phyloP scores from a whole-genome alignment of 2,329 filamentous ascomycete genomes.

The Cladosporium colombiae region DNA sequence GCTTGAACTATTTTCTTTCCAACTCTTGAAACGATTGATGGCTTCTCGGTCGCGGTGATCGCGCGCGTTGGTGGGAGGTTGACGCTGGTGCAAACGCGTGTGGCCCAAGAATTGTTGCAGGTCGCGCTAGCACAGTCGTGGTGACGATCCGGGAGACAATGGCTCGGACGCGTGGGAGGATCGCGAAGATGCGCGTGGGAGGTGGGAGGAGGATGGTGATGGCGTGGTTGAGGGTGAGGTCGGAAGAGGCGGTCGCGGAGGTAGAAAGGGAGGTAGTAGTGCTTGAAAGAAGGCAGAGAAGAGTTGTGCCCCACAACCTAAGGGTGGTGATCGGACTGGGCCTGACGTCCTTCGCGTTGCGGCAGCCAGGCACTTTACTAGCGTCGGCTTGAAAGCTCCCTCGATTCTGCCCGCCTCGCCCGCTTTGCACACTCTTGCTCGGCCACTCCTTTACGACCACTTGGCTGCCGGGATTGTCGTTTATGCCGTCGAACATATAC shows the following conservation, averaged over 20 bases:
- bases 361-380: slow-evolving; percentile 2
- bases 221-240: slow-evolving; percentile 5
- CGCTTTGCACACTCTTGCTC: background rate
- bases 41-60: background rate
- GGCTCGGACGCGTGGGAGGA: slow-evolving; percentile 29
- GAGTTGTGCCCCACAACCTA: slow-evolving; percentile 26
- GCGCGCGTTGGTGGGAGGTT: slow-evolving; percentile 7
- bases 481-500: background rate
- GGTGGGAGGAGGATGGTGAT: slow-evolving; percentile 23
- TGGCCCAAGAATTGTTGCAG: slow-evolving; percentile 37
- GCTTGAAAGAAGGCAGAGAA: slow-evolving; percentile 43
- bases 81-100: slow-evolving; percentile 20
- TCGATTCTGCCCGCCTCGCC: background rate
- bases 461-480: background rate
- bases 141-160: slow-evolving; percentile 27
- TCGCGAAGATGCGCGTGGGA: slow-evolving; percentile 26
- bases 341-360: background rate
- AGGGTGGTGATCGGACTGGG: background rate
- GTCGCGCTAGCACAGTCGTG: slow-evolving; percentile 91
- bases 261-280: slow-evolving; percentile 18
- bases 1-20: slow-evolving; percentile 1
- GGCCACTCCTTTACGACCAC: background rate
- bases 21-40: slow-evolving; percentile 1
- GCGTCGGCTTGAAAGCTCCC: background rate
- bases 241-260: slow-evolving; percentile 20